These are phyloP conservation scores for Schwanniomyces etchellsii DNA, from an alignment of 1,139 yeast species.

Conservation along the genomic window DNA sequence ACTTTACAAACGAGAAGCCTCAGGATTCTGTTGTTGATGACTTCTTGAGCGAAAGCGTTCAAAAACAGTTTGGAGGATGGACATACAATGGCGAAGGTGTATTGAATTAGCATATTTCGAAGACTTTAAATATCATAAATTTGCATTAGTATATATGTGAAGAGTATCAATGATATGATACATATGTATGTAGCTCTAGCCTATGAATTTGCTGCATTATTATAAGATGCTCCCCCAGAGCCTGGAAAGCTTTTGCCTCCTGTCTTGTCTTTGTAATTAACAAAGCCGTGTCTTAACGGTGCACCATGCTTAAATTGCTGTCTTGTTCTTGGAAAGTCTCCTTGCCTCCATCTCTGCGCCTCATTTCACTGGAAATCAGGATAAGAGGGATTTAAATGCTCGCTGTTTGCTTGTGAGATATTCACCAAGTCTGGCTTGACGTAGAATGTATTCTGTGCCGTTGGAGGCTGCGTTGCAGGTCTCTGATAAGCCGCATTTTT, in stretches of 20 bases:
- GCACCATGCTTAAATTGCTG: conserved; percentile 28
- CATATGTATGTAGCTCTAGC: conserved; percentile 1
- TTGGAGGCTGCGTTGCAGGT: conserved; percentile 15
- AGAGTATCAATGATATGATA: too few relatives aligned
- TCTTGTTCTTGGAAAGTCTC: conserved; percentile 25
- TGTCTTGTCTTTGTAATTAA: conserved; percentile 14
- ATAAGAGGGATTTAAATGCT: conserved; percentile 34
- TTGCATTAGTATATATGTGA: neutral
- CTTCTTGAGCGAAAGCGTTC: conserved; percentile 82
- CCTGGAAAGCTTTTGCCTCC: conserved; percentile 38
- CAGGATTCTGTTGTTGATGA: conserved; percentile 95
- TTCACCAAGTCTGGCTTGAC: conserved; percentile 33
- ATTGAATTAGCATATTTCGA: conserved; percentile 7
- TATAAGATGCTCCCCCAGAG: conserved; percentile 32
- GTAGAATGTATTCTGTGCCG: conserved; percentile 24
- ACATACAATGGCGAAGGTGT: conserved; percentile 71
- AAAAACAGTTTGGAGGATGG: conserved; percentile 98
- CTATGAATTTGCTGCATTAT: conserved; percentile 28
- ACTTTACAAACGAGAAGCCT: conserved; percentile 89
- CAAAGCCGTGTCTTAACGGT: conserved; percentile 27
- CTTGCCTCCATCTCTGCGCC: conserved; percentile 25
- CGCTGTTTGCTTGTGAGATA: conserved; percentile 30
- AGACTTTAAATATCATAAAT: neutral
- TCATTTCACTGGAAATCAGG: conserved; percentile 30
- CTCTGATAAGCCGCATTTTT: conserved; percentile 5